Evolutionary conservation across 2,329 filamentous ascomycete species (phyloP), one percentile per base, ranked within the genome.

Genomic region (Microcyclospora tardicrescens): DNA sequence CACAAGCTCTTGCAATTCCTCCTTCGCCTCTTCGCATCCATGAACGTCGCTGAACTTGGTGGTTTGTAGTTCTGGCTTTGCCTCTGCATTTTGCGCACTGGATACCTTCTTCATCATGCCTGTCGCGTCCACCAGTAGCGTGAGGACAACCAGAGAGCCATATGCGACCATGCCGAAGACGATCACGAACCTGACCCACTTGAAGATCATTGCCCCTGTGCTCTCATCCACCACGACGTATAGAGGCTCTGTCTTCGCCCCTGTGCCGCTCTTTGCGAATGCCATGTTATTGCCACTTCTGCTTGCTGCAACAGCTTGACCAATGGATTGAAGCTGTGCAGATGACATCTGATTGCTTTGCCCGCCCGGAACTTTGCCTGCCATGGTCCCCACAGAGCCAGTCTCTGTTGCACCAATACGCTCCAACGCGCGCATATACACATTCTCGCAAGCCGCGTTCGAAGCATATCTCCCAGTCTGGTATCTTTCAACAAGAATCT

Each of bases 191-290:
- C 85, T 93, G 61, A 89, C 67, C 87, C 86, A 95, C 58, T 85
- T 84, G 64, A 95, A 94, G 43, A 95, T 71, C 27, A 74, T 72
- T 46, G 75, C 78, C 39, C 83, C 78, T 37, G 83, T 71, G 12
- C 84, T 85, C 61, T 98, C 91, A 53, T 96, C 87, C 5, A 98
- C 85, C 10, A 96, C 83, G 32, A 98, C 91, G 56, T 96, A 87
- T 19, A 98, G 74, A n/a, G 89, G 89, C 34, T 82, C 77, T 29
- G 80, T 79, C 62, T 87, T 93, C 19, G 71, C 50, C 28, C 86
- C 86, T 35, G 75, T 76, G 30, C 78, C 77, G 39, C 66, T 66
- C 27, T 61, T 60, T 9, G 66, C 63, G 40, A 67, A 63, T 15
- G 77, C 72, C 42, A 82, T 64, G 55, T 81, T 81, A 33, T 75